These are phyloP conservation scores for Ceratobasidium sp. DNA, from an alignment of 1,284 basidiomycete genomes.

Conservation along the genomic window DNA sequence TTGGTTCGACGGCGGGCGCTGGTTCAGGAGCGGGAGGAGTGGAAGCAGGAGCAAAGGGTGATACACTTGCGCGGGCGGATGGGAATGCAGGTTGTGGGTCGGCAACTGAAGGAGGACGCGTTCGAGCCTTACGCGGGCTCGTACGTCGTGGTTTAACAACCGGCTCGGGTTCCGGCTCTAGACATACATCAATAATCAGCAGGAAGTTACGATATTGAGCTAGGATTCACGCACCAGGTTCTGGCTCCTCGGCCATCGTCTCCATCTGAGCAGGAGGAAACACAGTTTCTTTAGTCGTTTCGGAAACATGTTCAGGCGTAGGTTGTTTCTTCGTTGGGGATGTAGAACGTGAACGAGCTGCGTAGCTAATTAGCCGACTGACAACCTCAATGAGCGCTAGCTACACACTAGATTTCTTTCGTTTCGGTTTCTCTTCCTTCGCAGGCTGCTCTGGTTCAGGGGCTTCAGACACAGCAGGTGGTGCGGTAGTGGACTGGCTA, in stretches of 20 bases:
- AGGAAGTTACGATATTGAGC: background rate
- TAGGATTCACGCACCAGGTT: slow-evolving; percentile 15
- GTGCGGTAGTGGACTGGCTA: slow-evolving; percentile 20
- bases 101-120: slow-evolving; percentile 8
- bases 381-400: background rate
- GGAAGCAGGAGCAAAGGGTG: background rate
- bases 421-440: slow-evolving; percentile 35
- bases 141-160: slow-evolving; percentile 34
- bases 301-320: background rate
- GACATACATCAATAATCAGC: background rate
- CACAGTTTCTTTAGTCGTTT: background rate
- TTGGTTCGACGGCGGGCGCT: too few species aligned
- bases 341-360: slow-evolving; percentile 38
- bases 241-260: background rate
- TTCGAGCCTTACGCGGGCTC: slow-evolving; percentile 39
- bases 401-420: slow-evolving; percentile 37
- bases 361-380: background rate
- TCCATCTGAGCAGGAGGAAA: slow-evolving; percentile 22
- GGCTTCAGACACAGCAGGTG: slow-evolving; percentile 4
- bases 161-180: slow-evolving; percentile 22
- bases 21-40: too few species aligned
- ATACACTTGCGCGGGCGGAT: background rate
- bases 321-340: slow-evolving; percentile 33
- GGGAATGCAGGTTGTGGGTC: background rate
- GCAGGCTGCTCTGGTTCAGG: slow-evolving; percentile 17